These are phyloP conservation scores for Cyberlindnera samutprakarnensis DNA, from an alignment of 805 yeast genomes.

Conservation along the genomic window DNA sequence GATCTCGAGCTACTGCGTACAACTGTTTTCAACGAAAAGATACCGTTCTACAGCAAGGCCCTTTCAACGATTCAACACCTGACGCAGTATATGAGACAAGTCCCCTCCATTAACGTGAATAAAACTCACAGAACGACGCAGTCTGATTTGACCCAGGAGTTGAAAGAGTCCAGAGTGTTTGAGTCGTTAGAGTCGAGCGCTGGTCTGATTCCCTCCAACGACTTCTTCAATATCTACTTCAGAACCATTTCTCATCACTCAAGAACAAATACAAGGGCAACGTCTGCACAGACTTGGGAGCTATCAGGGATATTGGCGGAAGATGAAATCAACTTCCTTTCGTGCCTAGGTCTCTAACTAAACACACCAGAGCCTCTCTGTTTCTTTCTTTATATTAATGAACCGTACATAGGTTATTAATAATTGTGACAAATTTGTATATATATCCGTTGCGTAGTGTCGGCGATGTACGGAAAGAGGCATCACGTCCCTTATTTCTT, in stretches of 20 bases:
- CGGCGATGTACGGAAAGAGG: too few relatives aligned
- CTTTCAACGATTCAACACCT: slow-evolving; percentile 7
- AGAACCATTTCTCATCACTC: slow-evolving; percentile 10
- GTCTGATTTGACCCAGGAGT: slow-evolving; percentile 5
- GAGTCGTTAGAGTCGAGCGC: slow-evolving; percentile 11
- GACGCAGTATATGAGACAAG: background rate
- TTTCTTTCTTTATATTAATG: too few relatives aligned
- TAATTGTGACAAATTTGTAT: too few relatives aligned
- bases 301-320: too few relatives aligned
- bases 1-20: slow-evolving; percentile 9
- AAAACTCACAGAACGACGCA: slow-evolving; percentile 3
- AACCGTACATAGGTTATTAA: too few relatives aligned
- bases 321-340: too few relatives aligned
- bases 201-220: slow-evolving; percentile 18
- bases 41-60: slow-evolving; percentile 14
- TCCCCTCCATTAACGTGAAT: background rate
- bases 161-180: slow-evolving; percentile 13
- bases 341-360: too few relatives aligned
- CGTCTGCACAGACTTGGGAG: too few relatives aligned
- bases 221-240: slow-evolving; percentile 16
- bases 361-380: too few relatives aligned
- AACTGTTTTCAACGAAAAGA: slow-evolving; percentile 9
- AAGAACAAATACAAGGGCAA: too few relatives aligned
- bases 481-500: too few relatives aligned
- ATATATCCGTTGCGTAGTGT: too few relatives aligned